phyloP scores from a whole-genome alignment of 768 basidiomycete genomes.

The Glaciozyma martinii region DNA sequence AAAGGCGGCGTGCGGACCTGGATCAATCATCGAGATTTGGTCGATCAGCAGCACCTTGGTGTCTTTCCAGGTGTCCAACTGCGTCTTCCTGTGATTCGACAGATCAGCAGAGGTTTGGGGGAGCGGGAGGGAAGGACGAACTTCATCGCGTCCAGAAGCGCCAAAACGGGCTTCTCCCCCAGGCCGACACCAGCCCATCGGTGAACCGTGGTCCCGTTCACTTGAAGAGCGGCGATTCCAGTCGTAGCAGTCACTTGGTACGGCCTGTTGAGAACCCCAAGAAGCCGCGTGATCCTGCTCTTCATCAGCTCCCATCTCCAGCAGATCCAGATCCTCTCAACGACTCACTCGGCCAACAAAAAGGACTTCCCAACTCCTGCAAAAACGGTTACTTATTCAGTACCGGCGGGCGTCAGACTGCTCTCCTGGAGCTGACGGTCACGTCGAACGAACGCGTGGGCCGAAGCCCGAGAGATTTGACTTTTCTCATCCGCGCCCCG shows the following conservation, averaged over 20 bases:
- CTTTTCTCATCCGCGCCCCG: too few relatives aligned
- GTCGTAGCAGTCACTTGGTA: slow-evolving; percentile 74
- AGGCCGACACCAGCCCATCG: slow-evolving; percentile 90
- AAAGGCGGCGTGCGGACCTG: too few relatives aligned
- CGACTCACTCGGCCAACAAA: slow-evolving; percentile 37
- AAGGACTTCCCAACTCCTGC: slow-evolving; percentile 38
- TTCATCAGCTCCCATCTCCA: too few relatives aligned
- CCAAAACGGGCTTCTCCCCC: slow-evolving; percentile 49
- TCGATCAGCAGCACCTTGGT: slow-evolving; percentile 3
- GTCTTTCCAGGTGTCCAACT: background rate
- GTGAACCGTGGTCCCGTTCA: slow-evolving; percentile 88
- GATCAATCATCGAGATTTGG: slow-evolving; percentile 40
- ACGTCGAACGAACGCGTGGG: too few relatives aligned
- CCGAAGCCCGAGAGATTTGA: too few relatives aligned
- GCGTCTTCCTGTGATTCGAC: too few relatives aligned
- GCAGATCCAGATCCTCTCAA: too few relatives aligned
- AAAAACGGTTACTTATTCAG: too few relatives aligned
- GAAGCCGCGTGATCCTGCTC: slow-evolving; percentile 16
- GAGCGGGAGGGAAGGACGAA: background rate
- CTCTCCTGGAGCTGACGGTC: too few relatives aligned
- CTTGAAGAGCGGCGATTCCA: slow-evolving; percentile 93
- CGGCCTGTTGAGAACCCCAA: background rate
- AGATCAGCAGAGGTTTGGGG: background rate
- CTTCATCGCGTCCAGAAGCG: background rate
- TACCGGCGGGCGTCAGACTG: too few relatives aligned